Evolutionary conservation across 2,329 filamentous ascomycete species (phyloP).

Genomic region (Scopulariopsis brevicaulis): DNA sequence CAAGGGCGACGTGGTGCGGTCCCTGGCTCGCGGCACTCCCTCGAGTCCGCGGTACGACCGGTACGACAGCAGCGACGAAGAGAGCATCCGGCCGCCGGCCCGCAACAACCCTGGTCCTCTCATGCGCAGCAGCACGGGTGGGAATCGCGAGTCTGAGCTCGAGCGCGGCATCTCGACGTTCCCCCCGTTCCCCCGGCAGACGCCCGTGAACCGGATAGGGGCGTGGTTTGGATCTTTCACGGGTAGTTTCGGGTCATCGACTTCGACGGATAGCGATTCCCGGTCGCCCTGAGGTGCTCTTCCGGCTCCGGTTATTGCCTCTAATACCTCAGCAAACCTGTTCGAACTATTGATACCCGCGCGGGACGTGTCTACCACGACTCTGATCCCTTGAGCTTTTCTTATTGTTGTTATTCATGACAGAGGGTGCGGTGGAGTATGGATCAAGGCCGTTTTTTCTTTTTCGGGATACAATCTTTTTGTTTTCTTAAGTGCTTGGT

Average conservation of each 20-base stretch:
- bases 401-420: not conserved
- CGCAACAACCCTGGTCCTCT: not conserved
- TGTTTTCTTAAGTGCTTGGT: not conserved
- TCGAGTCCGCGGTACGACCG: constrained; percentile 41
- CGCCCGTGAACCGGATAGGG: not conserved
- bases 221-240: constrained; percentile 1
- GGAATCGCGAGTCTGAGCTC: not conserved
- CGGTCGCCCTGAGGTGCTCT: not conserved
- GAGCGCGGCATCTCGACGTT: constrained; percentile 1
- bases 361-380: not conserved
- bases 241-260: not conserved
- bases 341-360: constrained; percentile 2
- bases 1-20: constrained; percentile 87
- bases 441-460: not conserved
- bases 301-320: not conserved
- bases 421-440: constrained; percentile 1
- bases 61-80: constrained; percentile 40
- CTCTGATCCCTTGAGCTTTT: not conserved
- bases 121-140: not conserved
- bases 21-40: constrained; percentile 42
- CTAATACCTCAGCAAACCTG: not conserved
- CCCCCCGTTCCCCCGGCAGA: not conserved
- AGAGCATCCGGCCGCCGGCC: not conserved
- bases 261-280: not conserved
- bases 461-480: not conserved